Evolutionary conservation across 2,329 filamentous ascomycete genomes (phyloP), one percentile per base, ranked within the genome.

Genomic region (Colletotrichum sp.): DNA sequence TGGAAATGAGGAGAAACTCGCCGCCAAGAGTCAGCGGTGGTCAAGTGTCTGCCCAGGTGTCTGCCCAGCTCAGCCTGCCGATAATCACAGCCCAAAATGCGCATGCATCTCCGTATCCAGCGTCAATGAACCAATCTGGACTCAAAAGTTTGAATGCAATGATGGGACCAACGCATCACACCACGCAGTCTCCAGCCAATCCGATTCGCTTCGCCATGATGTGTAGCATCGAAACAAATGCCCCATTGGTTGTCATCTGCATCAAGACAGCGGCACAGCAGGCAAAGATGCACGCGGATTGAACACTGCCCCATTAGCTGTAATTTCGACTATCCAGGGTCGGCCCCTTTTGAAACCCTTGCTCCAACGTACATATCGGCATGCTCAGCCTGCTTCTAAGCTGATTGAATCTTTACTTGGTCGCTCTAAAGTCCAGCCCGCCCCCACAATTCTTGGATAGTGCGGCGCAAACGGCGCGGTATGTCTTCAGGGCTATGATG

Each of bases 171-270:
- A 3, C 55, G 13, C 55, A 28, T 59, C n/a, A 18, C 16, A 59
- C 7, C 21, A 0, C 26, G 14, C 2, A 21, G 24, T 59, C 1
- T 28, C 55, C 0, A 0, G 0, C 55, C 1, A 18, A 28, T 28
- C 14, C 10, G 21, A 59, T 59, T 59, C 24, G 55, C 55, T 28
- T 59, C 24, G 21, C 6, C 0, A 1, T 28, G 1, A 7, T 28
- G 24, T 1, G 7, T 10, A 1, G 55, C 24, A 59, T 59, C 55
- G 55, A 28, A 59, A 28, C 55, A 0, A 0, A 1, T 59, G 2
- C 24, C 55, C 24, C 55, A 59, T 16, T 59, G 16, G 26, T 1
- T 59, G 55, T 6, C 26, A 1, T 30, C 55, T 59, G 55, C 55
- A 59, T 59, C 7, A 59, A 16, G 55, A 0, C 55, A 59, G 55